A percentile compares a stretch with the other conserved stretches of the same genome.
Conservation (phyloP, 768 basidiomycete genomes). For the Mycena rebaudengoi region DNA sequence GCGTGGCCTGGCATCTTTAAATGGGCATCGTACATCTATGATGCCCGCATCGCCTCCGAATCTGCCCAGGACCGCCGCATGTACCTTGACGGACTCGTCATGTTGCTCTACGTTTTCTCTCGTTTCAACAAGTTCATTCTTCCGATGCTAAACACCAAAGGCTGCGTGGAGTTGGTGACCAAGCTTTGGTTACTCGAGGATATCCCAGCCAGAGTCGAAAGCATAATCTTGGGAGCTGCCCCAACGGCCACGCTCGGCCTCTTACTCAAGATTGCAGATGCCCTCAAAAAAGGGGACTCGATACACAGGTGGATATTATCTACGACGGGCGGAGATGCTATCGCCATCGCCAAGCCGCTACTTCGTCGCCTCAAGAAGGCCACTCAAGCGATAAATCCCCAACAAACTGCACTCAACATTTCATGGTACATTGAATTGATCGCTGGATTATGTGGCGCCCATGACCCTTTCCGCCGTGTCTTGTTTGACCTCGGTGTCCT, state of each 20-base stretch:
- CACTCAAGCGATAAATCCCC: background rate
- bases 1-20: constrained; percentile 47
- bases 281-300: constrained; percentile 14
- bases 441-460: constrained; percentile 36
- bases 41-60: constrained; percentile 30
- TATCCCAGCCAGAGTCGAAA: constrained; percentile 21
- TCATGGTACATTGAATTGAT: constrained; percentile 40
- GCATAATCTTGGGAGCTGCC: constrained; percentile 33
- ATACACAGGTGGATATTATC: constrained; percentile 34
- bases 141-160: constrained; percentile 38
- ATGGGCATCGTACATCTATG: constrained; percentile 45
- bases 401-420: constrained; percentile 18
- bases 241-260: constrained; percentile 40
- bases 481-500: constrained; percentile 42
- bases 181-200: constrained; percentile 42
- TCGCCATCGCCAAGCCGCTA: constrained; percentile 37
- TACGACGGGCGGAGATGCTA: constrained; percentile 35
- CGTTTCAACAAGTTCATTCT: constrained; percentile 35
- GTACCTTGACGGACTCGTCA: constrained; percentile 38
- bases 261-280: constrained; percentile 28
- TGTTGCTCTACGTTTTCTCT: constrained; percentile 36
- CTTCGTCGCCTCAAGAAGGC: constrained; percentile 38
- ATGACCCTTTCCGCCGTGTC: constrained; percentile 41
- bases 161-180: constrained; percentile 43
- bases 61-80: constrained; percentile 23